These are phyloP conservation scores for Magnolia changhungtana DNA, from an alignment of 164 flowering plant genomes.

Conservation along the genomic window DNA sequence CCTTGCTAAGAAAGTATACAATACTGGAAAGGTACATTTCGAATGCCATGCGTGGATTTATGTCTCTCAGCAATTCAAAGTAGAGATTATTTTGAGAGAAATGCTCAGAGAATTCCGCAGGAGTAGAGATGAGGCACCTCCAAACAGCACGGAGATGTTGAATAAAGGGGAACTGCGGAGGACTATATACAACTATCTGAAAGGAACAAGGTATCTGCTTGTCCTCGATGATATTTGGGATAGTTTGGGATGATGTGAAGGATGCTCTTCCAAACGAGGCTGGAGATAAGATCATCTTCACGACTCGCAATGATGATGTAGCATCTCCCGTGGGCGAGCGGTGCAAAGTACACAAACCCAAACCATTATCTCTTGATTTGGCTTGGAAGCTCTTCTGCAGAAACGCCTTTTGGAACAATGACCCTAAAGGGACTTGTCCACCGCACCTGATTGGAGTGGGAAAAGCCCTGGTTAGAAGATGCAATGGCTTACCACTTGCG, in stretches of 20 bases:
- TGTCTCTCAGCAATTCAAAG: constrained; percentile 2
- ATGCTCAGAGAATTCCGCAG: neutral
- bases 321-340: neutral
- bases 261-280: constrained; percentile 3
- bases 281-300: constrained; percentile 9
- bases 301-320: constrained; percentile 5
- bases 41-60: constrained; percentile 2
- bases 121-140: neutral
- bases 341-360: neutral
- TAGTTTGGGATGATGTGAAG: neutral
- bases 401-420: constrained; percentile 1
- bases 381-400: constrained; percentile 7
- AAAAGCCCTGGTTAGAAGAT: constrained; percentile 1
- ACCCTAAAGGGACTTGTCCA: constrained; percentile 5
- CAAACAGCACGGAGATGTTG: neutral
- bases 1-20: neutral
- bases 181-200: neutral
- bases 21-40: neutral
- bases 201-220: constrained; percentile 12
- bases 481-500: constrained; percentile 14
- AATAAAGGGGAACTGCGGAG: neutral
- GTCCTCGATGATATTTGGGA: constrained; percentile 28
- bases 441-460: neutral
- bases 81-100: neutral
- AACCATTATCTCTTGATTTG: neutral